Evolutionary conservation across 78 protist genomes (phyloP).

Genomic region (Pigoraptor vietnamica): DNA sequence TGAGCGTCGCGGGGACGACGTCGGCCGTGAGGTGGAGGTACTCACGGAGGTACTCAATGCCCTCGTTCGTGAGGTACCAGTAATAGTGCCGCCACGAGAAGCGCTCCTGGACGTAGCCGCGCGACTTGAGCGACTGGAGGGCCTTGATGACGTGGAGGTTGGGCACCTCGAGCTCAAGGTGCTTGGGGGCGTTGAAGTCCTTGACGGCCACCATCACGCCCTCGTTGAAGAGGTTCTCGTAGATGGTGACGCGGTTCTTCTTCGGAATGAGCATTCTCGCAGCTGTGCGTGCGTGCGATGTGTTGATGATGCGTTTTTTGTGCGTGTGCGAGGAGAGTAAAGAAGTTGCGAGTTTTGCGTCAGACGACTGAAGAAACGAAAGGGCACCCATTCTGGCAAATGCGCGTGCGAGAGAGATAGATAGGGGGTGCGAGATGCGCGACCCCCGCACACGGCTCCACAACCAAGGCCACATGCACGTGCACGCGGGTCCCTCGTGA

Average conservation of each 20-base stretch:
- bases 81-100: constrained; percentile 87
- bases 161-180: constrained; percentile 46
- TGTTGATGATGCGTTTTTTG: too few relatives aligned
- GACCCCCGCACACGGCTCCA: too few relatives aligned
- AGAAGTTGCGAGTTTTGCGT: too few relatives aligned
- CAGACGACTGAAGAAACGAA: too few relatives aligned
- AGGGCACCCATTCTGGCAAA: too few relatives aligned
- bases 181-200: constrained; percentile 58
- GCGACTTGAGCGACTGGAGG: constrained; percentile 70
- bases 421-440: too few relatives aligned
- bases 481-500: too few relatives aligned
- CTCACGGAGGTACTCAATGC: constrained; percentile 84
- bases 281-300: too few relatives aligned
- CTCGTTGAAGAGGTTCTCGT: constrained; percentile 73
- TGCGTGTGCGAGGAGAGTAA: too few relatives aligned
- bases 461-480: too few relatives aligned
- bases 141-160: constrained; percentile 81
- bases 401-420: too few relatives aligned
- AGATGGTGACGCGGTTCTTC: constrained; percentile 54
- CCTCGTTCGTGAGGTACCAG: constrained; percentile 84
- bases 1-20: constrained; percentile 85
- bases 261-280: constrained; percentile 65
- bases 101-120: constrained; percentile 66
- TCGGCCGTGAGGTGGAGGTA: constrained; percentile 84
- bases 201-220: constrained; percentile 89